Evolutionary conservation across 78 protist genomes (phyloP), one percentile per base, ranked within the genome.

Genomic region (Diacronema lutheri): DNA sequence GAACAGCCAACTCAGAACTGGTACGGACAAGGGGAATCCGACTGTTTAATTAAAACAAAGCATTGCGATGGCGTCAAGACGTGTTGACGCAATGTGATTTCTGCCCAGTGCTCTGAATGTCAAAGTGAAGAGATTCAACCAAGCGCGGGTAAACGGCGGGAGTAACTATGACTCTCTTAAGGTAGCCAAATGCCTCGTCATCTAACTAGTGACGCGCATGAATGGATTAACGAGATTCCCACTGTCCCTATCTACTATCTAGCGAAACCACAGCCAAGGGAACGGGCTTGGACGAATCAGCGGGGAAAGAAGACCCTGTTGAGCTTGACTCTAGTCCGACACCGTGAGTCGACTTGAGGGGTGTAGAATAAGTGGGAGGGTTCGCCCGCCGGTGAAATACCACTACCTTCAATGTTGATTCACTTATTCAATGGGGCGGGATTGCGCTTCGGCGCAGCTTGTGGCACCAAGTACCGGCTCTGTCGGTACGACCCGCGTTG

Each of bases 141-240:
- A 93, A 94, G 97, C 96, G 92, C 97, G 95, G 95, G 96, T 93
- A 83, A 93, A 93, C 96, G 93, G 97, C 96, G 96, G 94, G 96
- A 95, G 97, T 95, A 95, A 94, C 96, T 93, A 94, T 95, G 95
- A 93, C 97, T 95, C 96, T 95, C 95, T 95, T 93, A 92, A 93
- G 96, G 95, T 92, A 93, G 96, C 94, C 97, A 93, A 92, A 91
- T 92, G 95, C 95, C 96, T 92, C 95, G 95, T 92, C 96, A 91
- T 92, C 92, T 86, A 93, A 92, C 87, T 93, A 90, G 96, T 92
- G 95, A 94, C 94, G 96, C 95, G 95, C 95, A 93, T 94, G 96
- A 94, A 94, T 94, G 96, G 96, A 94, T 91, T 80, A 93, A 90
- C 90, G 95, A 94, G 95, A 94, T 92, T 94, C 96, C 96, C 92